A percentile compares a stretch with the other conserved stretches of the same genome.
phyloP scores from a whole-genome alignment of 345 rosid species.

The Euphorbia lathyris region DNA sequence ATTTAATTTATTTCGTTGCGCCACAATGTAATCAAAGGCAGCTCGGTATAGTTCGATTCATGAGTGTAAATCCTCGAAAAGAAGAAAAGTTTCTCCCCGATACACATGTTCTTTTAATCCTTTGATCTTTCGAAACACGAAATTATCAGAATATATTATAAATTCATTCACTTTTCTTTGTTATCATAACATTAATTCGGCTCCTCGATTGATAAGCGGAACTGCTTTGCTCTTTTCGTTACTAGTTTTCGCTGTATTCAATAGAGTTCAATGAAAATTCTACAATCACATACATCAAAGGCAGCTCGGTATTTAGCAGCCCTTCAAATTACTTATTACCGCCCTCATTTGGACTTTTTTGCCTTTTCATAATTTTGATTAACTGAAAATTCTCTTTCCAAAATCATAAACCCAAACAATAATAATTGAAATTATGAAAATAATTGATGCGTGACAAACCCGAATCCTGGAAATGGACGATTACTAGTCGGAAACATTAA shows the following conservation, averaged over 20 bases:
- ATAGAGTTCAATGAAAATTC: constrained; percentile 27
- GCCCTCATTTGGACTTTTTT: too few species aligned
- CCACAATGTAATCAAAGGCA: constrained; percentile 19
- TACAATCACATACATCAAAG: constrained; percentile 20
- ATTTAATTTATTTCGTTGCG: constrained; percentile 32
- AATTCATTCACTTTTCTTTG: too few species aligned
- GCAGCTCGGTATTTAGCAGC: too few species aligned
- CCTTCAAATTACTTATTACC: too few species aligned
- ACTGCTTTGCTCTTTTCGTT: constrained; percentile 32
- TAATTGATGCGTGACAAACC: too few species aligned
- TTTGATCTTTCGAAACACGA: not conserved
- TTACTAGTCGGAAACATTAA: too few species aligned
- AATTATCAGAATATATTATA: not conserved
- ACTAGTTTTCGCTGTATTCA: constrained; percentile 31
- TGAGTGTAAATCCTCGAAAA: not conserved
- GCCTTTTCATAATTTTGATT: too few species aligned
- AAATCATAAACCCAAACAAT: too few species aligned
- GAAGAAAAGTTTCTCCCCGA: not conserved
- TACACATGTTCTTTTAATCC: not conserved
- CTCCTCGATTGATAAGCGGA: constrained; percentile 18
- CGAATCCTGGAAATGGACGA: too few species aligned
- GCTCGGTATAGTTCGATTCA: constrained; percentile 19
- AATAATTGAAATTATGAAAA: too few species aligned
- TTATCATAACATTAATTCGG: constrained; percentile 41
- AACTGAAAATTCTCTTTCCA: too few species aligned